Evolutionary conservation across 2,329 filamentous ascomycete species (phyloP), one percentile per base, ranked within the genome.

Genomic region (Camptophora hylomeconis): DNA sequence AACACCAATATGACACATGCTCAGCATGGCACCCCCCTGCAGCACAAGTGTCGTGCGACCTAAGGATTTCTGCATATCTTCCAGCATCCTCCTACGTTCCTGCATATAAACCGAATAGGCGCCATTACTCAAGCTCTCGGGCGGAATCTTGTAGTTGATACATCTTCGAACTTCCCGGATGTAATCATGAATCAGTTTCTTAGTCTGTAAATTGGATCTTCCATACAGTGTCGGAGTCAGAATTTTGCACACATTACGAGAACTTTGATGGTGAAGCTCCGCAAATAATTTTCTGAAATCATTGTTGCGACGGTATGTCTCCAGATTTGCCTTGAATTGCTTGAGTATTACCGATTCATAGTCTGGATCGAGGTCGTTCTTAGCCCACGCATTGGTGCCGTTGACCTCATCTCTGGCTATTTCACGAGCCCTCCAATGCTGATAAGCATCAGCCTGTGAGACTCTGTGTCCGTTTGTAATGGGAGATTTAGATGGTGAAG

Each of bases 171-270:
- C 76, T 48, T 87, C 75, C 1, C 76, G 75, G 37, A 92, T 76
- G 48, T 94, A 94, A 52, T 92, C 80, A 48, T 93, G 84, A 37
- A 94, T 92, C 26, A 93, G 59, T 30, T 80, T 70, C 51, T 94
- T 94, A 1, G 86, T 93, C 10, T 86, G 86, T 1, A 80, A 78
- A 49, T 89, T 89, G 8, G 82, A 79, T 33, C 77, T 70, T 45
- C 86, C 86, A 58, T 84, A 94, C 1, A 94, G 63, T 38, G 75
- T 75, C 2, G 81, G 73, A 2, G 77, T 71, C 1, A 81, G 82
- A 44, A 94, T 92, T 50, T 92, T 92, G 33, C 83, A 86, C n/a
- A 92, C 62, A 46, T 94, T 93, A 19, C 86, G 74, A 17, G 92
- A 31, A 16, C 35, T 36, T 15, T 40, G 38, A 14, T 30, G 28